phyloP scores from a whole-genome alignment of 208 protist species.

The Endotrypanum monterogeii region DNA sequence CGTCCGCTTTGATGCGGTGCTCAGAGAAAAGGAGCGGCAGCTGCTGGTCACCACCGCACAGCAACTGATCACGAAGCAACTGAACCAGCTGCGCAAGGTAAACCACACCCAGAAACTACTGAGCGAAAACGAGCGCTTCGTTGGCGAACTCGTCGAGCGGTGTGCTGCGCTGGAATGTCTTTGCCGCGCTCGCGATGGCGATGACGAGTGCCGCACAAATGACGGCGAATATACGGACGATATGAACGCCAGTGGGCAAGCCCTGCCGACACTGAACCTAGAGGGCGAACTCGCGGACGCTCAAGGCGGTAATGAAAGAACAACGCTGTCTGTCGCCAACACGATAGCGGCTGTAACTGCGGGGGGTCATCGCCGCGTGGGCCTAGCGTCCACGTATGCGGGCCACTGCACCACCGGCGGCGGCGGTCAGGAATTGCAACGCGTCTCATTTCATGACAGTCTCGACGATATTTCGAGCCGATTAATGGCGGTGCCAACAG shows the following conservation, averaged over 20 bases:
- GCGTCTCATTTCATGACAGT: conserved; percentile 27
- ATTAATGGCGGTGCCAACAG: neutral
- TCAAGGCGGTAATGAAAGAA: neutral
- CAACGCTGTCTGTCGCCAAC: neutral
- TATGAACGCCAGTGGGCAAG: conserved; percentile 1
- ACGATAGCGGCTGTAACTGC: neutral
- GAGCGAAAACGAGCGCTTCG: conserved; percentile 38
- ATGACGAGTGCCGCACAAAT: conserved; percentile 11
- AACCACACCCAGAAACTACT: conserved; percentile 41
- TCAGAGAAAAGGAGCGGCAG: conserved; percentile 66
- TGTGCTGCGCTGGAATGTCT: conserved; percentile 31
- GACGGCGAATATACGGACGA: conserved; percentile 8
- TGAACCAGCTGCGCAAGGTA: conserved; percentile 46
- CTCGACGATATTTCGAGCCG: conserved; percentile 11
- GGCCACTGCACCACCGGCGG: conserved; percentile 7
- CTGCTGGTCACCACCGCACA: conserved; percentile 76
- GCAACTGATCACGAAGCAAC: conserved; percentile 44
- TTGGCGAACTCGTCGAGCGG: conserved; percentile 48
- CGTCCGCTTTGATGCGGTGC: conserved; percentile 62
- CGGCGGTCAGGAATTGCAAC: neutral
- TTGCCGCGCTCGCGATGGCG: conserved; percentile 4
- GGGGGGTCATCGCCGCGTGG: neutral
- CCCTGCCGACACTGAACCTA: neutral
- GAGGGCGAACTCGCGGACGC: neutral
- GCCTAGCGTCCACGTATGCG: neutral